These are phyloP conservation scores for Venturia oleaginea DNA, from an alignment of 2,329 filamentous ascomycete genomes.

Conservation along the genomic window DNA sequence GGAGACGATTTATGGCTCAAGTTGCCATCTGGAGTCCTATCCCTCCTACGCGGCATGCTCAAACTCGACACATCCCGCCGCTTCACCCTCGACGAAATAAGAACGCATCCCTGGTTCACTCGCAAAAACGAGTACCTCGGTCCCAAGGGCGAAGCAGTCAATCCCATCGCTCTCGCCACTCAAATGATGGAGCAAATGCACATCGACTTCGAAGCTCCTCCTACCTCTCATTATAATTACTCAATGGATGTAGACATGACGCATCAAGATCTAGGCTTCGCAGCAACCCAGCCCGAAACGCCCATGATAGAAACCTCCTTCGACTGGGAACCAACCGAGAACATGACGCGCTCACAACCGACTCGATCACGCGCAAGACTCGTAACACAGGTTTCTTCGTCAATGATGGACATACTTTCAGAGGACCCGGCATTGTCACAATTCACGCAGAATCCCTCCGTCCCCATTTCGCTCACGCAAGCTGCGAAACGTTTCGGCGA, in stretches of 20 bases:
- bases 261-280: conserved; percentile 44
- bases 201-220: conserved; percentile 72
- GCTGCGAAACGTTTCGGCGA: conserved; percentile 81
- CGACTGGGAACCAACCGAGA: conserved; percentile 66
- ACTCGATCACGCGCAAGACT: conserved; percentile 28
- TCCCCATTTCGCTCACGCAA: conserved; percentile 80
- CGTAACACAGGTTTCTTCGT: conserved; percentile 23
- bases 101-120: conserved; percentile 91
- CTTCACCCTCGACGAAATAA: conserved; percentile 79
- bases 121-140: conserved; percentile 69
- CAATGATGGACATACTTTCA: conserved; percentile 54
- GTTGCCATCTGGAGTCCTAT: conserved; percentile 64
- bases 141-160: conserved; percentile 61
- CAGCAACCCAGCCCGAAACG: conserved; percentile 79
- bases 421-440: conserved; percentile 80
- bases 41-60: conserved; percentile 88
- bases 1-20: conserved; percentile 78
- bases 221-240: conserved; percentile 42
- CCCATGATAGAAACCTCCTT: conserved; percentile 66
- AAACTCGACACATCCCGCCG: conserved; percentile 64
- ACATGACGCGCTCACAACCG: conserved; percentile 42
- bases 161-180: conserved; percentile 80
- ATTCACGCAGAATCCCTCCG: conserved; percentile 69
- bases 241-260: conserved; percentile 61
- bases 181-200: conserved; percentile 86